These are phyloP conservation scores for Pilasporangium apinafurcum DNA, from an alignment of 352 stramenopile genomes.

Conservation along the genomic window DNA sequence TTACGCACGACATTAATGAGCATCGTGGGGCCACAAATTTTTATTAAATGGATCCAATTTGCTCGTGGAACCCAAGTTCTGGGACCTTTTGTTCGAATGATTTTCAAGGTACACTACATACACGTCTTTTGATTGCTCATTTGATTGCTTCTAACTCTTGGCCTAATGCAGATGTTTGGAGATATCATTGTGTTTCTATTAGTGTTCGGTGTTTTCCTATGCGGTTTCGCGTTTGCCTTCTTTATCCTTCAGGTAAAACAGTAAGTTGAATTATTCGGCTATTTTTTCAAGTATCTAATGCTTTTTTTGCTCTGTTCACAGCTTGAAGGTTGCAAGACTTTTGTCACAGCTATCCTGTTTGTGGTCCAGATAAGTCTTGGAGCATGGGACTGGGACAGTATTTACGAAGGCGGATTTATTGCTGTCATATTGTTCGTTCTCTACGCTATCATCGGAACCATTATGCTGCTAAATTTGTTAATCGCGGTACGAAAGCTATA, in stretches of 20 bases:
- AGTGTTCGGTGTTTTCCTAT: conserved; percentile 68
- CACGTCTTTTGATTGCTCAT: neutral
- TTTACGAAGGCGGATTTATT: conserved; percentile 62
- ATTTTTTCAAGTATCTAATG: neutral
- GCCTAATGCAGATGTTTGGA: conserved; percentile 57
- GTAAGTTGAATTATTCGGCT: neutral
- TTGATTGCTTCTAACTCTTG: neutral
- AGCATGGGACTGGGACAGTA: conserved; percentile 68
- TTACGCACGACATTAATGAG: conserved; percentile 73
- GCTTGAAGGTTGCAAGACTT: conserved; percentile 65
- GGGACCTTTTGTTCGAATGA: conserved; percentile 80
- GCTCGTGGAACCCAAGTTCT: conserved; percentile 55
- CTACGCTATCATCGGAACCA: conserved; percentile 73
- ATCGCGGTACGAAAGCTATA: conserved; percentile 37
- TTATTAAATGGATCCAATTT: conserved; percentile 81
- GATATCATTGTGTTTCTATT: conserved; percentile 72
- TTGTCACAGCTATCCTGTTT: conserved; percentile 43
- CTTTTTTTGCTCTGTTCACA: conserved; percentile 4
- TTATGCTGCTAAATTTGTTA: conserved; percentile 79
- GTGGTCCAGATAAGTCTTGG: conserved; percentile 73
- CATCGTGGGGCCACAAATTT: conserved; percentile 72
- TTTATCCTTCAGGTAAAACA: conserved; percentile 81
- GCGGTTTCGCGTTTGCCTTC: conserved; percentile 72
- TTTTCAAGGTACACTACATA: conserved; percentile 49
- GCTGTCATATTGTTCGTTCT: conserved; percentile 64